phyloP scores from a whole-genome alignment of 192 early-diverging fungal species.

The Glomus cerebriforme region DNA sequence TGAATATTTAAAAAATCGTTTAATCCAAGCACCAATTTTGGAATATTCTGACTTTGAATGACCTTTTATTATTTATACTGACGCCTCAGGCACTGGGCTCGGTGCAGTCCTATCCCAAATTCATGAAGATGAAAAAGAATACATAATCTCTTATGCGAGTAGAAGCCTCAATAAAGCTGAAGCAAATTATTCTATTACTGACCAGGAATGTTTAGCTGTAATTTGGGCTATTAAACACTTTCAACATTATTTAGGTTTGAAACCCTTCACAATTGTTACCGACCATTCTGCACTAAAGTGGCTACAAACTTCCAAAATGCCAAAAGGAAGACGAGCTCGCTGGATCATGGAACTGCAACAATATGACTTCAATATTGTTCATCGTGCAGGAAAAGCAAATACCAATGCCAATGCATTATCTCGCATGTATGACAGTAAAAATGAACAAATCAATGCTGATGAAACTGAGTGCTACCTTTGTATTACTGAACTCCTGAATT shows the following conservation, averaged over 20 bases:
- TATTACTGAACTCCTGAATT: no score
- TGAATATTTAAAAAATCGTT: not conserved
- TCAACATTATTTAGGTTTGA: constrained; percentile 33
- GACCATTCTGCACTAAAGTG: constrained; percentile 39
- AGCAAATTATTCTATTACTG: constrained; percentile 31
- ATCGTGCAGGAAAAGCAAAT: not conserved
- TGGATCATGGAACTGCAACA: no score
- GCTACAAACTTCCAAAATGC: not conserved
- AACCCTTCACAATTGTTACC: constrained; percentile 35
- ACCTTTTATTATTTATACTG: not conserved
- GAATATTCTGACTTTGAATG: not conserved
- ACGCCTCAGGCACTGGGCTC: constrained; percentile 8
- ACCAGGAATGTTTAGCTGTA: constrained; percentile 40
- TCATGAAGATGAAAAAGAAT: not conserved
- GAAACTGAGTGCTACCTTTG: no score
- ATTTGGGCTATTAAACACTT: constrained; percentile 39
- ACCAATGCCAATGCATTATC: not conserved
- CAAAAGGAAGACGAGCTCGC: no score
- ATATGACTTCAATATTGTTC: not conserved
- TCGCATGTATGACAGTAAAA: no score
- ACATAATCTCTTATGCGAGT: constrained; percentile 4
- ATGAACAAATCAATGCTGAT: no score
- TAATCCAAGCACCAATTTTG: not conserved
- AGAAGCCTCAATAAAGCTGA: constrained; percentile 16
- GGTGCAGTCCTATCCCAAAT: constrained; percentile 3